Conservation (phyloP, 768 basidiomycete species). For the Rhodotorula kratochvilovae region DNA sequence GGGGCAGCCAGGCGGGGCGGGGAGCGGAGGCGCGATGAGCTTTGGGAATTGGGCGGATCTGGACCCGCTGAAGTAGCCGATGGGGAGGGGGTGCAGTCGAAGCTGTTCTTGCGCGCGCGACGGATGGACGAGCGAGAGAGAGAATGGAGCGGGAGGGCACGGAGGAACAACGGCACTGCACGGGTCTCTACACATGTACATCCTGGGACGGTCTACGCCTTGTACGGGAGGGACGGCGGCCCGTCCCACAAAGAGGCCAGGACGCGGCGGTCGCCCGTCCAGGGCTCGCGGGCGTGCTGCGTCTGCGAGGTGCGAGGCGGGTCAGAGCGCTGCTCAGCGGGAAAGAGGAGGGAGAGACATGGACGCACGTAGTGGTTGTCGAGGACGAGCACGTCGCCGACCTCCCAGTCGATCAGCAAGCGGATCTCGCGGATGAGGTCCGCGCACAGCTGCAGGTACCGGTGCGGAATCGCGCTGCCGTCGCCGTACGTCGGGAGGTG, state of each 20-base stretch:
- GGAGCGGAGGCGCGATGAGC: neutral
- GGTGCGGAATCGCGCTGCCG: conserved; percentile 10
- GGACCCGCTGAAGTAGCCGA: conserved; percentile 33
- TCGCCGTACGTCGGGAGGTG: conserved; percentile 20
- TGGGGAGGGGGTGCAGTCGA: too few species aligned
- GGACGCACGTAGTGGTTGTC: conserved; percentile 22
- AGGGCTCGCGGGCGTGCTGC: conserved; percentile 22
- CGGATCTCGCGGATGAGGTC: conserved; percentile 6
- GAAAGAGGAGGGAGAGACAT: too few species aligned
- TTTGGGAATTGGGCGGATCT: conserved; percentile 35
- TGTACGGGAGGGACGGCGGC: conserved; percentile 1
- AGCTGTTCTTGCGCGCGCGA: too few species aligned
- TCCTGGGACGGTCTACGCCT: neutral
- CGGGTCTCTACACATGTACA: too few species aligned
- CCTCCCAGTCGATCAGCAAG: conserved; percentile 13
- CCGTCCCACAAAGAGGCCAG: conserved; percentile 27
- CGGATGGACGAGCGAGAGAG: neutral
- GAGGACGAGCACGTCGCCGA: conserved; percentile 18
- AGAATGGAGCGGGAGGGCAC: too few species aligned
- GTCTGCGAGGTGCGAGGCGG: neutral
- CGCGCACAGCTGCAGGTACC: conserved; percentile 1
- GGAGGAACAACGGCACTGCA: too few species aligned
- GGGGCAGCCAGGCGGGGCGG: neutral
- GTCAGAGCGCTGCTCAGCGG: too few species aligned
- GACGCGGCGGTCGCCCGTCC: conserved; percentile 12